Evolutionary conservation across 2,329 filamentous ascomycete genomes (phyloP), one percentile per base, ranked within the genome.

Genomic region (Juglanconis sp.): DNA sequence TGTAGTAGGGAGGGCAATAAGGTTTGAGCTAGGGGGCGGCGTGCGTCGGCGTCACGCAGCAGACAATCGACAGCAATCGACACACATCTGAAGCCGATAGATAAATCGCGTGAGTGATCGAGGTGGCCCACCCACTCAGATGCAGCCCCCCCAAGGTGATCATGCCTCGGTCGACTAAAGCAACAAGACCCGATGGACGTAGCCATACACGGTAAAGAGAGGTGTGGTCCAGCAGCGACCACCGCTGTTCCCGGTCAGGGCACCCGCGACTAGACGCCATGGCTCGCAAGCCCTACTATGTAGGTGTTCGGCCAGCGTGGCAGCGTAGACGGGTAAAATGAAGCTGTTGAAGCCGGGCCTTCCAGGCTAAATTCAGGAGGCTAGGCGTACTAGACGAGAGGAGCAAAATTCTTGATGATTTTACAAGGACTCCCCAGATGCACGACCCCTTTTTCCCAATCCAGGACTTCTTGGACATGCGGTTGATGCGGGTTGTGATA

Each of bases 291-390:
- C 40, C 17, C 32, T 32, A 35, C 17, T 24, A 24, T 24, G 17
- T 24, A 24, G 17, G 17, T 24, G 17, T 24, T 10, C 40, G 10
- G 42, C 15, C 17, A 34, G 53, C 7, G 48, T 53, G 52, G 40
- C 51, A 47, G 24, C 38, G 42, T 40, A 53, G 38, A 48, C 63
- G 69, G 70, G 73, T 67, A 72, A 71, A 76, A 73, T 71, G 65
- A 67, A 68, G 68, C 65, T 62, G 64, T 68, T 65, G 66, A 65
- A 73, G 69, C 73, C 72, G 72, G 72, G 71, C 73, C 72, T 74
- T 76, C 73, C 70, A 77, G 75, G 74, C 75, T 77, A 77, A 77
- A 76, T 66, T 70, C 68, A 64, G 60, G 42, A 62, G 60, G 50
- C 52, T 60, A 44, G 63, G 61, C 62, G 65, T 65, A 65, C 65